phyloP scores from a whole-genome alignment of 2,329 filamentous ascomycete genomes.

The Aaosphaeria arxii region DNA sequence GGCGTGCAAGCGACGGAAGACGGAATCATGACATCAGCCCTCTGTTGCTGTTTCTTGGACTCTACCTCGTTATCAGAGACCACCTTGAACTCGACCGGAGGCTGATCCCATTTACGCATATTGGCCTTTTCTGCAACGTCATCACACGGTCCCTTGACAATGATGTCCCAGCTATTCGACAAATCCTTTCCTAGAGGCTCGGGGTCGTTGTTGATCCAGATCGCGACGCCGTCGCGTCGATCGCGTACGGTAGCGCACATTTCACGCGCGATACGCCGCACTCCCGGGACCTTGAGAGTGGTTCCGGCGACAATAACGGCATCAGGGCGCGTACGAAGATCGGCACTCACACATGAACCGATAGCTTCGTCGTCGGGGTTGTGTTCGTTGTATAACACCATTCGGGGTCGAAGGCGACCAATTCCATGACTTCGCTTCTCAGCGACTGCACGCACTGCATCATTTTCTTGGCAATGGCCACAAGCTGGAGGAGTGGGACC shows the following conservation, averaged over 20 bases:
- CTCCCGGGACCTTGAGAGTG: constrained; percentile 90
- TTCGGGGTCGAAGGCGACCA: constrained; percentile 82
- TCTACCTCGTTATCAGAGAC: constrained; percentile 33
- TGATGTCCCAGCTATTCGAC: constrained; percentile 88
- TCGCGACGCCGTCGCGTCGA: constrained; percentile 77
- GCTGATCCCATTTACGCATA: constrained; percentile 57
- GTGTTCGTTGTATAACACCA: constrained; percentile 96
- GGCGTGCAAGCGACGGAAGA: constrained; percentile 25
- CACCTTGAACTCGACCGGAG: constrained; percentile 26
- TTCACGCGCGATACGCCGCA: constrained; percentile 83
- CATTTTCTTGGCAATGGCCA: constrained; percentile 67
- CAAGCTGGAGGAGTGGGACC: constrained; percentile 83
- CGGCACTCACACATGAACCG: constrained; percentile 81
- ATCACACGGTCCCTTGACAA: constrained; percentile 84
- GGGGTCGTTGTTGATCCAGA: constrained; percentile 91
- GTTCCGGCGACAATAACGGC: constrained; percentile 94
- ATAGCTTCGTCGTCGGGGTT: constrained; percentile 97
- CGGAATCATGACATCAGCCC: constrained; percentile 31
- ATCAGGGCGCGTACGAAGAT: constrained; percentile 81
- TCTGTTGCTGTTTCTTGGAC: constrained; percentile 28
- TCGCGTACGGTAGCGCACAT: constrained; percentile 84
- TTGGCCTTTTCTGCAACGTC: constrained; percentile 74
- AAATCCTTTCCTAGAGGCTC: constrained; percentile 81
- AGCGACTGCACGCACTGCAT: constrained; percentile 72
- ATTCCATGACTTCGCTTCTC: constrained; percentile 93